Conservation (phyloP, 257 asterid species). For the Gentiana macrophylla region DNA sequence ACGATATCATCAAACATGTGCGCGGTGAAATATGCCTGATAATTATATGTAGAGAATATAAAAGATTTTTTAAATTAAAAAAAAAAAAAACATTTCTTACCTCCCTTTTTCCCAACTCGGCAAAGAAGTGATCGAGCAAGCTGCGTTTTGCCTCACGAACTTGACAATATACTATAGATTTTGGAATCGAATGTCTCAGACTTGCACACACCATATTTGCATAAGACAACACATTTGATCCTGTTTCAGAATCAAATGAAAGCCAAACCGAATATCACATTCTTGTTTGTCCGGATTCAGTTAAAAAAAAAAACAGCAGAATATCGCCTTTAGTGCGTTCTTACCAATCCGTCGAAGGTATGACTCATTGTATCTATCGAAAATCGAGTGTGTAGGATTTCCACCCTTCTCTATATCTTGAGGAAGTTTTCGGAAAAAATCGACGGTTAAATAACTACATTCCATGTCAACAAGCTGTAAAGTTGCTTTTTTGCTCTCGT, state of each 20-base stretch:
- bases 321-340: conserved; percentile 8
- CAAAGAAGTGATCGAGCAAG: conserved; percentile 86
- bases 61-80: too few species aligned
- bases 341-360: conserved; percentile 89
- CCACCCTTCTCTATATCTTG: conserved; percentile 99
- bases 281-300: too few species aligned
- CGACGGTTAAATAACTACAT: conserved; percentile 79
- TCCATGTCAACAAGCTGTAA: conserved; percentile 97
- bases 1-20: not conserved
- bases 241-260: conserved; percentile 22
- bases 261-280: too few species aligned
- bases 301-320: not conserved
- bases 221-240: conserved; percentile 80
- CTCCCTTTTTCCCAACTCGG: conserved; percentile 85
- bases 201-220: conserved; percentile 90
- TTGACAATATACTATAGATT: conserved; percentile 90
- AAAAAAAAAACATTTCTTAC: conserved; percentile 19
- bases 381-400: conserved; percentile 93
- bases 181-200: conserved; percentile 89
- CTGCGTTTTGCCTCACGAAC: conserved; percentile 99
- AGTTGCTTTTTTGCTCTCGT: conserved; percentile 89
- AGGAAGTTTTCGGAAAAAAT: conserved; percentile 96
- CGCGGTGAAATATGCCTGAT: too few species aligned
- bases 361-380: conserved; percentile 87
- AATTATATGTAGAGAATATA: too few species aligned